Evolutionary conservation across 176 grass and related monocot genomes (phyloP), one percentile per base, ranked within the genome.

Genomic region (Triticum aestivum): DNA sequence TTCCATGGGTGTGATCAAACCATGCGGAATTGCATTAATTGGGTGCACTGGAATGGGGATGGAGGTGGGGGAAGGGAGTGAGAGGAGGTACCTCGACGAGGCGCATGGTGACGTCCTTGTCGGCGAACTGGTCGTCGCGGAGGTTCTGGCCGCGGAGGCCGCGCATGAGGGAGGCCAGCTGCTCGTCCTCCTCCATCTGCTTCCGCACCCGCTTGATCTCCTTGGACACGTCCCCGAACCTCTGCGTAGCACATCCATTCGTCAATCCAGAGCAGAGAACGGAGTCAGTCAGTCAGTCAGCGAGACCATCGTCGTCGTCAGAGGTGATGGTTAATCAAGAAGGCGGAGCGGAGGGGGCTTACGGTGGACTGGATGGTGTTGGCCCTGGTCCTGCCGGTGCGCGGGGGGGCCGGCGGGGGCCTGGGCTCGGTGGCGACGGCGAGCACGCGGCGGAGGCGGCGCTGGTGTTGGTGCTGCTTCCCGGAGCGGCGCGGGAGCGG

Each of bases 131-230:
- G 9, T 65, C 63, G 77, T 98, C 96, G 21, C 84, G 78, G 80
- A 98, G 96, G 84, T 98, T 98, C 84, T 95, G 93, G 30, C 96
- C 96, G 1, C 93, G 96, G 47, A 98, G 93, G 1, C 96, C 96
- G 82, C 96, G 89, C 96, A 98, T 98, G 88, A 98, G 88, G 30
- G 86, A 56, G 34, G 93, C 61, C 20, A 98, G 90, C 90, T 98
- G 93, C 90, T 98, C 96, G 86, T 98, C 96, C 88, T 98, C 84
- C 92, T 98, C 96, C 96, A 98, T 95, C 85, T 98, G 93, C 87
- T 98, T 95, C 27, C 96, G 87, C 81, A 98, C 91, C 34, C 90
- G 93, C 90, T 94, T 90, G 45, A 98, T 98, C 90, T 98, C 96
- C 75, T 92, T 89, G 67, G 96, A 98, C 29, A 98, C 86, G 11